Conservation (phyloP, 768 basidiomycete species). For the Kwoniella botswanensis region DNA sequence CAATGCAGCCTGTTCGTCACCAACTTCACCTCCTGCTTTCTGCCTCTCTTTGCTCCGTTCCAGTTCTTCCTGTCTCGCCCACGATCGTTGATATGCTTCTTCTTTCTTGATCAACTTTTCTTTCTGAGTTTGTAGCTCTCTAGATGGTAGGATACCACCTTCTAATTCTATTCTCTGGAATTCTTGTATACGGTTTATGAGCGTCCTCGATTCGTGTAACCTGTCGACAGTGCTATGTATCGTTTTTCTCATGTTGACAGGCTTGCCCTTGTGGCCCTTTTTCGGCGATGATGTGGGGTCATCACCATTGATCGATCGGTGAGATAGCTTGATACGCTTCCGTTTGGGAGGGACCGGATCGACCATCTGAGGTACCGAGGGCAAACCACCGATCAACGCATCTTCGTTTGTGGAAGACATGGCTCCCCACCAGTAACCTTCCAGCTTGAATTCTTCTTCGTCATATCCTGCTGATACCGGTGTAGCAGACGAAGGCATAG, state of each 20-base stretch:
- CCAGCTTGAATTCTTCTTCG: constrained; percentile 37
- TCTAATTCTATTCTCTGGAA: constrained; percentile 45
- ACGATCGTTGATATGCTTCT: constrained; percentile 32
- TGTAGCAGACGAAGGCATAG: constrained; percentile 12
- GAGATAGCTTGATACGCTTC: constrained; percentile 7
- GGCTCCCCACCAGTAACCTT: constrained; percentile 47
- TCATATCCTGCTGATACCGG: constrained; percentile 16
- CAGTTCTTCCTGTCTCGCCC: constrained; percentile 32
- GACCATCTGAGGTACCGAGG: constrained; percentile 37
- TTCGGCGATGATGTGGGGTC: neutral
- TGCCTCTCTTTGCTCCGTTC: constrained; percentile 28
- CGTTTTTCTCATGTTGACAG: constrained; percentile 29
- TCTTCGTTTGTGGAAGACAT: constrained; percentile 34
- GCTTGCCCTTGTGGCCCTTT: constrained; percentile 6
- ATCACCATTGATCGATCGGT: constrained; percentile 9
- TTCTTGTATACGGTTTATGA: constrained; percentile 41
- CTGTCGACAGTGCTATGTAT: constrained; percentile 40
- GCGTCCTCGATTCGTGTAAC: constrained; percentile 28
- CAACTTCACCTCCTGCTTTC: constrained; percentile 43
- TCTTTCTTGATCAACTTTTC: constrained; percentile 74
- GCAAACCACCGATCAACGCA: constrained; percentile 35
- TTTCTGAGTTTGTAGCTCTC: constrained; percentile 63
- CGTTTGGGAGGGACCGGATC: neutral
- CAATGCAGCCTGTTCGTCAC: constrained; percentile 46
- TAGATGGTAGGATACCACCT: constrained; percentile 40